These are phyloP conservation scores for Pisolithus marmoratus DNA, from an alignment of 768 basidiomycete species.

Conservation along the genomic window DNA sequence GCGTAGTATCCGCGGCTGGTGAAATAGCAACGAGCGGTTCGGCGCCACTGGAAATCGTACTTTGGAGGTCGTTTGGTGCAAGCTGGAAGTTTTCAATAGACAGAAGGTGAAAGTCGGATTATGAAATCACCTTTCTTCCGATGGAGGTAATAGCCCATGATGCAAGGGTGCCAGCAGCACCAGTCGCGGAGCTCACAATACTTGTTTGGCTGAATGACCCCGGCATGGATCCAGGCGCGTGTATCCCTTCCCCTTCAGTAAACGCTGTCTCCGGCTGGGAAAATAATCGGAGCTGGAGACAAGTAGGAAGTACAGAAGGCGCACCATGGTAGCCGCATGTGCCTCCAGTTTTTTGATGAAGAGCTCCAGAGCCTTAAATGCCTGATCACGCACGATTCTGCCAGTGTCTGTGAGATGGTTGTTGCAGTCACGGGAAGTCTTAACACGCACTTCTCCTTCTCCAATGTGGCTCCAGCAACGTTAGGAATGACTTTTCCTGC, in stretches of 20 bases:
- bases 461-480: slow-evolving; percentile 73
- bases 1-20: not conserved
- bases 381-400: slow-evolving; percentile 92
- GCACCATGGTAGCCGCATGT: slow-evolving; percentile 79
- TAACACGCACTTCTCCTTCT: slow-evolving; percentile 80
- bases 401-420: not conserved
- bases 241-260: slow-evolving; percentile 33
- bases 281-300: not conserved
- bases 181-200: slow-evolving; percentile 81
- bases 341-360: slow-evolving; percentile 81
- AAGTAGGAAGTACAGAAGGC: slow-evolving; percentile 12
- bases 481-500: slow-evolving; percentile 87
- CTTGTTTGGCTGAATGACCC: slow-evolving; percentile 26
- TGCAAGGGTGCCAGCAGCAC: slow-evolving; percentile 86
- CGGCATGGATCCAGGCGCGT: slow-evolving; percentile 21
- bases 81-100: slow-evolving; percentile 38
- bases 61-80: slow-evolving; percentile 66
- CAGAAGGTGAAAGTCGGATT: not conserved
- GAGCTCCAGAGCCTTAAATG: slow-evolving; percentile 87
- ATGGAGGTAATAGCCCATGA: slow-evolving; percentile 95
- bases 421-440: not conserved
- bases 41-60: slow-evolving; percentile 43
- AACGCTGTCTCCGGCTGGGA: slow-evolving; percentile 52
- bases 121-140: slow-evolving; percentile 60
- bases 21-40: slow-evolving; percentile 43